Base-by-base conservation (phyloP, 345 rosid genomes). In the Iberis pinnata region DNA sequence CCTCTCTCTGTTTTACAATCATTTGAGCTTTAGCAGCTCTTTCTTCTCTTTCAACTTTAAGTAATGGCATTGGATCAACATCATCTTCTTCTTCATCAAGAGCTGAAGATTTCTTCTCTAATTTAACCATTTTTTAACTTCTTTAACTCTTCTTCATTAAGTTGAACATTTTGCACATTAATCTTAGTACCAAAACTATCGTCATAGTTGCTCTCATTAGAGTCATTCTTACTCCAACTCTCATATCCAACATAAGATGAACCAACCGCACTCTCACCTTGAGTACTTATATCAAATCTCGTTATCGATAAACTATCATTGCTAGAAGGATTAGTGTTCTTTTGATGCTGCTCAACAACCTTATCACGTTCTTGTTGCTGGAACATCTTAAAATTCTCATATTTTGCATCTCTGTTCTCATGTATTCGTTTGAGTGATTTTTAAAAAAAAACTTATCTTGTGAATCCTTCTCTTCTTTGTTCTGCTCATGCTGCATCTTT, bases 21-120 rank as follows among this genome's bases (percentile, higher is more conserved):
- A 80, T 74, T 44, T 74, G 71, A 44, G 68, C 27, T 41, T 66
- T 66, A 15, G 68, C 56, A 44, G 66, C 59, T 53, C 97, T 85
- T 60, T 85, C 97, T 69, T 92, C 98, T 53, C 89, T 84, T 55
- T 85, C 98, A n/a, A n/a, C n/a, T n/a, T n/a, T n/a, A n/a, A n/a
- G n/a, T n/a, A n/a, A n/a, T n/a, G n/a, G n/a, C n/a, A n/a, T n/a
- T n/a, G n/a, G n/a, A n/a, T n/a, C n/a, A n/a, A n/a, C n/a, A n/a
- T n/a, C n/a, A n/a, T n/a, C n/a, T n/a, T n/a, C n/a, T n/a, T n/a
- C n/a, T n/a, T n/a, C n/a, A n/a, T n/a, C n/a, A n/a, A n/a, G n/a
- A n/a, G n/a, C n/a, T n/a, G n/a, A n/a, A n/a, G n/a, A n/a, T n/a
- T n/a, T n/a, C n/a, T n/a, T n/a, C n/a, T n/a, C n/a, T n/a, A n/a